phyloP scores from a whole-genome alignment of 1,284 basidiomycete species.

The Rhodotorula sp. region DNA sequence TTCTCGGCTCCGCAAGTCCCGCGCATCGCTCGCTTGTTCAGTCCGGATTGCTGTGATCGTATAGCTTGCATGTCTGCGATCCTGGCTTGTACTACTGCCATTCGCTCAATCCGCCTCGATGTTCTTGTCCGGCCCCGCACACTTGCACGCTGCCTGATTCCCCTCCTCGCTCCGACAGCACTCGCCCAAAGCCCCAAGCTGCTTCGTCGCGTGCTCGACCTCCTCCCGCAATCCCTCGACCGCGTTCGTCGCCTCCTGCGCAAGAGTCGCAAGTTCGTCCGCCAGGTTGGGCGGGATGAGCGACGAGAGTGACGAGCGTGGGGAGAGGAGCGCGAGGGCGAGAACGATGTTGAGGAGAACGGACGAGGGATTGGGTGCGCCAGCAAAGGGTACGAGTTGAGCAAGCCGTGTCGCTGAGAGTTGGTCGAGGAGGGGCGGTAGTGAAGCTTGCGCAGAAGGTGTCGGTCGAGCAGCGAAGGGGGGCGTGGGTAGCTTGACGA shows the following conservation, averaged over 20 bases:
- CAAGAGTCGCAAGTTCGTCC: neutral
- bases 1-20: too few relatives aligned
- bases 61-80: too few relatives aligned
- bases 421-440: neutral
- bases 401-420: slow-evolving; percentile 3
- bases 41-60: too few relatives aligned
- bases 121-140: neutral
- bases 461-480: slow-evolving; percentile 16
- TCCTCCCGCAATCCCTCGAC: slow-evolving; percentile 9
- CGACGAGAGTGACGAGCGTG: slow-evolving; percentile 7
- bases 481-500: slow-evolving; percentile 12
- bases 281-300: slow-evolving; percentile 7
- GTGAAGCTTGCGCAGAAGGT: neutral
- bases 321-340: slow-evolving; percentile 24
- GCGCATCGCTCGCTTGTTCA: too few relatives aligned
- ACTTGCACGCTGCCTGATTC: neutral
- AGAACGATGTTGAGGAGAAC: slow-evolving; percentile 21
- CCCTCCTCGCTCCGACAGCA: slow-evolving; percentile 35
- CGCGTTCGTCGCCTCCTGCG: neutral
- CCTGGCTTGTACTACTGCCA: too few relatives aligned
- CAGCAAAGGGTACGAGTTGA: neutral
- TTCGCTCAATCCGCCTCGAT: too few relatives aligned
- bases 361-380: neutral
- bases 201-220: slow-evolving; percentile 19
- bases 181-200: slow-evolving; percentile 32